phyloP scores from a whole-genome alignment of 2,329 filamentous ascomycete genomes.

The Claviceps digitariae region DNA sequence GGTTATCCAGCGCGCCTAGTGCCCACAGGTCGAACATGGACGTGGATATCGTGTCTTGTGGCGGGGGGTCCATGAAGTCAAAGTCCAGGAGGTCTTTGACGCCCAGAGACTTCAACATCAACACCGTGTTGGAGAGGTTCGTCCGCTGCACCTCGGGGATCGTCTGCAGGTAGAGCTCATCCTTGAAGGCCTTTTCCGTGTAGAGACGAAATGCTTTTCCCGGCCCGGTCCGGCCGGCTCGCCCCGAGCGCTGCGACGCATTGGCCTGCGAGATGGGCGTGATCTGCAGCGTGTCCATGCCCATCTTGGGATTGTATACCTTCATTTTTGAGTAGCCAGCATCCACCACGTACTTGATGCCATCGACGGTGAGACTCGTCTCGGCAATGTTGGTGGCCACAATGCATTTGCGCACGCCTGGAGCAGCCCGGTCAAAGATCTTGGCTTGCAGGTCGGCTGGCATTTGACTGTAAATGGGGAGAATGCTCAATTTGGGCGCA shows the following conservation, averaged over 20 bases:
- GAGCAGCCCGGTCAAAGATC: conserved; percentile 84
- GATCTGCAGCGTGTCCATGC: conserved; percentile 97
- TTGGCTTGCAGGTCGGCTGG: conserved; percentile 94
- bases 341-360: conserved; percentile 98
- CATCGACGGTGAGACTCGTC: conserved; percentile 93
- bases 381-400: conserved; percentile 98
- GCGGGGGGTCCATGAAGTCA: conserved; percentile 97
- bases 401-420: conserved; percentile 91
- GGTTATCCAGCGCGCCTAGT: conserved; percentile 80
- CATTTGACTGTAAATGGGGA: conserved; percentile 99
- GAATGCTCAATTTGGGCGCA: conserved; percentile 82
- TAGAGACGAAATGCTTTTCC: conserved; percentile 91
- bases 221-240: conserved; percentile 85
- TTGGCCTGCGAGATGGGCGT: conserved; percentile 97
- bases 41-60: conserved; percentile 93
- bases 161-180: conserved; percentile 91
- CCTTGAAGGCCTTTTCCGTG: conserved; percentile 87
- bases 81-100: conserved; percentile 93
- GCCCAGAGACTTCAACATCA: conserved; percentile 86
- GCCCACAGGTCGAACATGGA: conserved; percentile 98
- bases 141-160: conserved; percentile 97
- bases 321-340: conserved; percentile 94
- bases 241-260: conserved; percentile 80
- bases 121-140: conserved; percentile 86
- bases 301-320: conserved; percentile 97